Evolutionary conservation across 1,139 yeast species (phyloP).

Genomic region (Pneumocystis canis): DNA sequence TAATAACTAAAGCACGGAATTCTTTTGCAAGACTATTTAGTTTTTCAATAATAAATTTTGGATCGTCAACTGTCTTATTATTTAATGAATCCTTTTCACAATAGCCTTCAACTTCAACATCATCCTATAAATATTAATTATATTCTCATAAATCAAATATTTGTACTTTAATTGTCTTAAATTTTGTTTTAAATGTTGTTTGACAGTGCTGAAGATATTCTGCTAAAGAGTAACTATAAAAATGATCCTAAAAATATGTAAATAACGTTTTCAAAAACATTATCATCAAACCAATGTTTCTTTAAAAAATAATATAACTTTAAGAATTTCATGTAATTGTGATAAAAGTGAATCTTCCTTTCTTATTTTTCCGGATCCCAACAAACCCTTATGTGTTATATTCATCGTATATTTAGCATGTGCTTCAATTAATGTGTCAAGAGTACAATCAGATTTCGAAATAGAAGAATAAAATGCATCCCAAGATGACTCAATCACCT

Average conservation of each 20-base stretch:
- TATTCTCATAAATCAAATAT: background rate
- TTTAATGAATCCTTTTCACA: background rate
- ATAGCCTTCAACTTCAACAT: background rate
- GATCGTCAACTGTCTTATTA: background rate
- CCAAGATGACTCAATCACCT: constrained; percentile 29
- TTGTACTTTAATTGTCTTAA: background rate
- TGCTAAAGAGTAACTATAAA: background rate
- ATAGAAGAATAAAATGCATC: constrained; percentile 21
- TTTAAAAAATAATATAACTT: constrained; percentile 20
- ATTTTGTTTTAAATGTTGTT: background rate
- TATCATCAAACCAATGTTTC: constrained; percentile 14
- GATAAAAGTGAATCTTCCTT: constrained; percentile 20
- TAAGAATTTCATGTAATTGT: constrained; percentile 26
- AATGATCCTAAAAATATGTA: background rate
- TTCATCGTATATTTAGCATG: constrained; percentile 25
- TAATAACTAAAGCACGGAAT: constrained; percentile 6
- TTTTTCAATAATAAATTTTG: background rate
- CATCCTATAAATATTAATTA: constrained; percentile 7
- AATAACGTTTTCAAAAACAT: background rate
- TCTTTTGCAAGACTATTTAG: background rate
- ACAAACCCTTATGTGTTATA: constrained; percentile 26
- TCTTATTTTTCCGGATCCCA: constrained; percentile 22
- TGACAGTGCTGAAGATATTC: background rate
- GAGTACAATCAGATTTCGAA: constrained; percentile 19
- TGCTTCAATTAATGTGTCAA: constrained; percentile 26